Conservation (phyloP, 139 green algal genomes). For the Chlorella sp. region DNA sequence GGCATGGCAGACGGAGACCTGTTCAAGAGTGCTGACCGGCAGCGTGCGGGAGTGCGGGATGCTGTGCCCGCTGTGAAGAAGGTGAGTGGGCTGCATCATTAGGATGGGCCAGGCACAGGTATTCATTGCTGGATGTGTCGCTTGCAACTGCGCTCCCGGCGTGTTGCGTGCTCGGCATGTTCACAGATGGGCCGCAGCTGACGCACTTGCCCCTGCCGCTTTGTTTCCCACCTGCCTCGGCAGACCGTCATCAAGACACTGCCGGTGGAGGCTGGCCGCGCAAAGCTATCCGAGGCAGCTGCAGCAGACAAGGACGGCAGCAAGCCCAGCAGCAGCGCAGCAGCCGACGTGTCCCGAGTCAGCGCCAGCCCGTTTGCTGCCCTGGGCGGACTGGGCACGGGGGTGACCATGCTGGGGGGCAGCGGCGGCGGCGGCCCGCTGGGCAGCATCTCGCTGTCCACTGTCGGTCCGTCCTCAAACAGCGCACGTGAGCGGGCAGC, state of each 20-base stretch:
- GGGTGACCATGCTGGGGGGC: constrained; percentile 18
- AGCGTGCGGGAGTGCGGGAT: constrained; percentile 1
- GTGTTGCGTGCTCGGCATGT: no score
- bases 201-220: no score
- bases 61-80: constrained; percentile 6
- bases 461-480: not conserved
- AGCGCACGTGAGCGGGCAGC: constrained; percentile 25
- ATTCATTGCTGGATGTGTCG: no score
- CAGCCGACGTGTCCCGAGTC: constrained; percentile 19
- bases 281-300: not conserved
- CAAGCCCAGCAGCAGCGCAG: not conserved
- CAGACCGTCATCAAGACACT: constrained; percentile 19
- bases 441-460: constrained; percentile 4
- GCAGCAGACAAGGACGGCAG: not conserved
- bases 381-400: not conserved
- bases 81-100: not conserved
- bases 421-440: not conserved
- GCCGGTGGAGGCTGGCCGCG: not conserved
- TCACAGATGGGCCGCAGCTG: no score
- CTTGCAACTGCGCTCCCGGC: no score
- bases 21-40: constrained; percentile 25
- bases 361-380: constrained; percentile 26
- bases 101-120: no score
- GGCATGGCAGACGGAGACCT: constrained; percentile 28
- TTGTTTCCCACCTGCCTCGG: not conserved